Percentiles rank a stretch among this genome's conserved stretches.
Conservation (phyloP, 345 rosid genomes). For the Balakata baccata region DNA sequence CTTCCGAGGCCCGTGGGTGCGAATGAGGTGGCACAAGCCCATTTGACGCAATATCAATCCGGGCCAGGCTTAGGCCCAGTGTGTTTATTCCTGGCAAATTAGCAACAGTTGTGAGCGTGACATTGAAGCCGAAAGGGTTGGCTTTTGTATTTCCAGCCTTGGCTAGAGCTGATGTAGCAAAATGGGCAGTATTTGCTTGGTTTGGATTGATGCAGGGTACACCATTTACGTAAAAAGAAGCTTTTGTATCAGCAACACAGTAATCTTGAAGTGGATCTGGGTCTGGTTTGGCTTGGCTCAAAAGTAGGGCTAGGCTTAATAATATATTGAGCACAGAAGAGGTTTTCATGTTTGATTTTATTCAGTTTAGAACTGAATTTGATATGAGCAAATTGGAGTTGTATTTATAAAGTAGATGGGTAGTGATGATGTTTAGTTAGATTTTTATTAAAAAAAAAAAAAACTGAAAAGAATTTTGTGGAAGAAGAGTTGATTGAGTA, state of each 20-base stretch:
- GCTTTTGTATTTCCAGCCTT: slow-evolving; percentile 41
- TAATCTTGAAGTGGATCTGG: slow-evolving; percentile 74
- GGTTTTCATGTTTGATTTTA: slow-evolving; percentile 16
- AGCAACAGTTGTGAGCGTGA: slow-evolving; percentile 42
- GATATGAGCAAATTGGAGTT: neutral
- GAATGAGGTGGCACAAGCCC: slow-evolving; percentile 57
- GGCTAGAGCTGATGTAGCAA: slow-evolving; percentile 58
- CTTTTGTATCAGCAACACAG: slow-evolving; percentile 51
- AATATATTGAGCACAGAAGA: slow-evolving; percentile 16
- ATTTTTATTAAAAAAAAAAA: neutral
- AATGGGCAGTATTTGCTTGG: slow-evolving; percentile 36
- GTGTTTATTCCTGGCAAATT: slow-evolving; percentile 73
- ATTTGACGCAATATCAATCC: slow-evolving; percentile 38
- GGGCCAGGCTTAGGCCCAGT: slow-evolving; percentile 68
- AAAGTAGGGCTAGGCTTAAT: slow-evolving; percentile 30
- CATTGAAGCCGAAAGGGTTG: slow-evolving; percentile 52
- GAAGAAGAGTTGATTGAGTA: slow-evolving; percentile 38
- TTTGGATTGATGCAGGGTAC: slow-evolving; percentile 54
- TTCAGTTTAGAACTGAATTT: slow-evolving; percentile 3
- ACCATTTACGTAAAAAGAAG: slow-evolving; percentile 44
- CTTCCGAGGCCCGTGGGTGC: slow-evolving; percentile 82
- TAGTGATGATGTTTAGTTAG: slow-evolving; percentile 13
- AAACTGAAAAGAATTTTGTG: neutral
- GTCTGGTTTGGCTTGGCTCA: slow-evolving; percentile 45
- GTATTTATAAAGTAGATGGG: slow-evolving; percentile 30